phyloP scores from a whole-genome alignment of 2,329 filamentous ascomycete genomes.

The Didymella pinodella region DNA sequence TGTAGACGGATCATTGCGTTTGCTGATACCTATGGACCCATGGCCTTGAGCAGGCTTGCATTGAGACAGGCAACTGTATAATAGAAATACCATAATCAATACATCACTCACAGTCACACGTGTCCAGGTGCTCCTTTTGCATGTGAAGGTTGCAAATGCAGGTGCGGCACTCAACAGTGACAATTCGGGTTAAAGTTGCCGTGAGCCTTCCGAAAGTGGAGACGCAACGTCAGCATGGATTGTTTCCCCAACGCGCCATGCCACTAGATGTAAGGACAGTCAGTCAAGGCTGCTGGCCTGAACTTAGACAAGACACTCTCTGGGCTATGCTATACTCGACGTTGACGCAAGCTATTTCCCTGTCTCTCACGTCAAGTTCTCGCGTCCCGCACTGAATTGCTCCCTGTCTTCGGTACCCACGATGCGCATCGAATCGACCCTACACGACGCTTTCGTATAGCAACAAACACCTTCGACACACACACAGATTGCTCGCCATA shows the following conservation, averaged over 20 bases:
- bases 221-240: slow-evolving; percentile 41
- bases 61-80: slow-evolving; percentile 13
- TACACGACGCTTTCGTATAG: slow-evolving; percentile 23
- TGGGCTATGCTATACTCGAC: slow-evolving; percentile 28
- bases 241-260: slow-evolving; percentile 31
- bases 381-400: slow-evolving; percentile 22
- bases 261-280: slow-evolving; percentile 38
- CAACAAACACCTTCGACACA: slow-evolving; percentile 5
- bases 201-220: slow-evolving; percentile 29
- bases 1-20: slow-evolving; percentile 38
- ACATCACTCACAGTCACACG: slow-evolving; percentile 6
- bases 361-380: slow-evolving; percentile 3
- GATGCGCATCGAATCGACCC: slow-evolving; percentile 24
- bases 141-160: slow-evolving; percentile 13
- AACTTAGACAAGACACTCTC: slow-evolving; percentile 21
- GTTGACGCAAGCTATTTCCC: slow-evolving; percentile 9
- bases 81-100: slow-evolving; percentile 17
- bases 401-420: slow-evolving; percentile 7
- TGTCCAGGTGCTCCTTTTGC: background rate
- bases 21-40: background rate
- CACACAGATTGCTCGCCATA: background rate
- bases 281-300: slow-evolving; percentile 27
- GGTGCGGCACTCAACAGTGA: slow-evolving; percentile 8
- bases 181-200: slow-evolving; percentile 24
- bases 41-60: background rate